phyloP scores from a whole-genome alignment of 1,139 yeast genomes.

The Hyphopichia pseudoburtonii region DNA sequence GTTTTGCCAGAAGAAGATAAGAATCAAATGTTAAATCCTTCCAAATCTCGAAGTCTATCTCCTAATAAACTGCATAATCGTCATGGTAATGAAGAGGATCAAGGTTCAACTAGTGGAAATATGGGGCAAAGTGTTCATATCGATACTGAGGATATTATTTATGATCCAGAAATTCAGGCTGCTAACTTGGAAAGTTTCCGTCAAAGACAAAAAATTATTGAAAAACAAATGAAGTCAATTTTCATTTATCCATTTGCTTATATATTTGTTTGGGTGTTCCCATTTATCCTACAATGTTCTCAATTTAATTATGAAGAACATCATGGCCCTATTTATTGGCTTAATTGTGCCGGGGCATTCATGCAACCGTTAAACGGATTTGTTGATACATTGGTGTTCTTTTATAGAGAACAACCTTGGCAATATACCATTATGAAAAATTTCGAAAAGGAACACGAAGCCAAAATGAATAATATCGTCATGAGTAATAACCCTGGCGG shows the following conservation, averaged over 20 bases:
- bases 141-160: conserved; percentile 9
- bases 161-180: conserved; percentile 48
- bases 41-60: background rate
- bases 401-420: conserved; percentile 82
- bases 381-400: conserved; percentile 73
- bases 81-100: conserved; percentile 6
- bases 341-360: conserved; percentile 66
- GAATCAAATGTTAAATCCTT: background rate
- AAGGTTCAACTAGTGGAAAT: too few species aligned
- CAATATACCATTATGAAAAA: conserved; percentile 43
- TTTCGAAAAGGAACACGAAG: conserved; percentile 39
- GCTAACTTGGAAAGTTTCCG: conserved; percentile 62
- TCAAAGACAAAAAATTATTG: conserved; percentile 61
- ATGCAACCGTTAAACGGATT: conserved; percentile 81
- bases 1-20: conserved; percentile 24
- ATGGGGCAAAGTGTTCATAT: conserved; percentile 1
- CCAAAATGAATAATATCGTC: conserved; percentile 25
- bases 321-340: conserved; percentile 60
- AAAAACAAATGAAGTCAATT: conserved; percentile 75
- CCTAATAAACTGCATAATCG: background rate
- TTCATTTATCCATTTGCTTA: conserved; percentile 86
- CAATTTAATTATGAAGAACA: conserved; percentile 51
- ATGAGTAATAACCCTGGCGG: conserved; percentile 1
- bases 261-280: conserved; percentile 76
- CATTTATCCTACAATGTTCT: conserved; percentile 68